A percentile compares a stretch with the other conserved stretches of the same genome.
These are phyloP conservation scores for Sphaerosporella brunnea DNA, from an alignment of 495 filamentous ascomycete genomes.

Conservation along the genomic window DNA sequence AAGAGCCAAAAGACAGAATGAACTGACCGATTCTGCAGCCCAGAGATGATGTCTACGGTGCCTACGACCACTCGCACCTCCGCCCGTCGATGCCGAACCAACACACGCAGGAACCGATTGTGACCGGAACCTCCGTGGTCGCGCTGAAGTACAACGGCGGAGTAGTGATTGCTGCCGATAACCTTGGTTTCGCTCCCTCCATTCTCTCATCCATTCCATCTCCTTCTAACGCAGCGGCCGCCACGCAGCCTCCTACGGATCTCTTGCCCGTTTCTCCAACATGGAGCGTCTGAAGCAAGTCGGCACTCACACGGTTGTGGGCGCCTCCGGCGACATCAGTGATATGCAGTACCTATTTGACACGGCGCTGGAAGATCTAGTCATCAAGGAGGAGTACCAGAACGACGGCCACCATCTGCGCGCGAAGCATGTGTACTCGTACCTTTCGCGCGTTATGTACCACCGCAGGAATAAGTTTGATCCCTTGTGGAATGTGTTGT, in stretches of 20 bases:
- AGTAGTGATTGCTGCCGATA: constrained; percentile 91
- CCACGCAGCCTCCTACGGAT: constrained; percentile 75
- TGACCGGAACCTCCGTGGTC: constrained; percentile 89
- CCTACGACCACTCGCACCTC: constrained; percentile 75
- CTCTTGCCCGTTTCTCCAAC: constrained; percentile 88
- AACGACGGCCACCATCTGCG: constrained; percentile 28
- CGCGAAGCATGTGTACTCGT: constrained; percentile 60
- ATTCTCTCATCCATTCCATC: background rate
- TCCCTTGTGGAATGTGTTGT: constrained; percentile 87
- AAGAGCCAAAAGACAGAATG: constrained; percentile 1
- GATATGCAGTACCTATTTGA: constrained; percentile 92
- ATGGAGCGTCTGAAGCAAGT: constrained; percentile 79
- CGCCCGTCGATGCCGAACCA: constrained; percentile 43
- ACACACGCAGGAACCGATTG: constrained; percentile 77
- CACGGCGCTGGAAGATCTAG: constrained; percentile 64
- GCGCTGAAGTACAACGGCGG: constrained; percentile 90
- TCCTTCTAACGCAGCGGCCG: background rate
- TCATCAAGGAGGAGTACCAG: constrained; percentile 70
- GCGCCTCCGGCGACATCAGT: constrained; percentile 89
- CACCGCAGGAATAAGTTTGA: constrained; percentile 85
- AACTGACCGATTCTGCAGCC: constrained; percentile 38
- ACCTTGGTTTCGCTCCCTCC: constrained; percentile 47
- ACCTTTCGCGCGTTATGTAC: constrained; percentile 87
- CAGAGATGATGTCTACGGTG: constrained; percentile 85
- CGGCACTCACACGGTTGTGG: constrained; percentile 57